Conservation (phyloP, 1,284 basidiomycete genomes). For the Ceratobasidium sp. region DNA sequence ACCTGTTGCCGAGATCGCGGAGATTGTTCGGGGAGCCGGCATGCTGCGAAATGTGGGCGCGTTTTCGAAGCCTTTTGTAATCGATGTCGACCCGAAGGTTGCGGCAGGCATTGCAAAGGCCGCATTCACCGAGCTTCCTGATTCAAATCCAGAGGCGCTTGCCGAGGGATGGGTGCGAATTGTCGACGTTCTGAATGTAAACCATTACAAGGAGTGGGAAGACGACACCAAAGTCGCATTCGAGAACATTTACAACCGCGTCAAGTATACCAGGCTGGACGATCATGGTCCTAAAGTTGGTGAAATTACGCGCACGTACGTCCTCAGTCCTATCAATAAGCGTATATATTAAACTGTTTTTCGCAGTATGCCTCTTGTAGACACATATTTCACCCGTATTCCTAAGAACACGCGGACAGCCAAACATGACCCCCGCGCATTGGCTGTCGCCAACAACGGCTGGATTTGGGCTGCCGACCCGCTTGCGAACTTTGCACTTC, state of each 20-base stretch:
- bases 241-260: slow-evolving; percentile 76
- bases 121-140: slow-evolving; percentile 67
- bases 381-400: slow-evolving; percentile 90
- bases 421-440: slow-evolving; percentile 71
- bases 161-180: slow-evolving; percentile 78
- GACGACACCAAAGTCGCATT: slow-evolving; percentile 80
- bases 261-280: slow-evolving; percentile 85
- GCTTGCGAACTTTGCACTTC: slow-evolving; percentile 92
- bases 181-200: slow-evolving; percentile 87
- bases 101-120: slow-evolving; percentile 78
- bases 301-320: slow-evolving; percentile 78
- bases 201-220: slow-evolving; percentile 86
- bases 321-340: slow-evolving; percentile 19
- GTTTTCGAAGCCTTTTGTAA: slow-evolving; percentile 73
- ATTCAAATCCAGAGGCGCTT: slow-evolving; percentile 60
- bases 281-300: slow-evolving; percentile 86
- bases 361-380: slow-evolving; percentile 81
- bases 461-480: slow-evolving; percentile 99
- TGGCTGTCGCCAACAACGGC: slow-evolving; percentile 95
- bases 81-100: slow-evolving; percentile 66
- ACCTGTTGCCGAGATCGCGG: slow-evolving; percentile 73
- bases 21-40: slow-evolving; percentile 65
- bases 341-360: slow-evolving; percentile 27
- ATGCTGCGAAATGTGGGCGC: slow-evolving; percentile 68
- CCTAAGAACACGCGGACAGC: slow-evolving; percentile 62